phyloP scores from a whole-genome alignment of 1,139 yeast species.

The Geotrichum histeridarum region DNA sequence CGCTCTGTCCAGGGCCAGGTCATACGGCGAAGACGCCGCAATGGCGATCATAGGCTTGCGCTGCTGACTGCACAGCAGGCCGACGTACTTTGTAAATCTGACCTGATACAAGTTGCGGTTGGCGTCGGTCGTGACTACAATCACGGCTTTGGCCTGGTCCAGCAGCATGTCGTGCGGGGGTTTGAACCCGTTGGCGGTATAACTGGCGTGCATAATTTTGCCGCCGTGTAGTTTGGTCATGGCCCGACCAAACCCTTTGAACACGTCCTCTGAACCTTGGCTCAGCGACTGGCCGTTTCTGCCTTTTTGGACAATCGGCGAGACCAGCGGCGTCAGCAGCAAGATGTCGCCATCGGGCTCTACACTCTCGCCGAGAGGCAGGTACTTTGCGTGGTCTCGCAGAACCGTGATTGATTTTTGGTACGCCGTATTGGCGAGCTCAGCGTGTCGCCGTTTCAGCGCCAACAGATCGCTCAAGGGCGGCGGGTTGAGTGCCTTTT shows the following conservation, averaged over 20 bases:
- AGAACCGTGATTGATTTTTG: constrained; percentile 52
- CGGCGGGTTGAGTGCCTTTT: constrained; percentile 40
- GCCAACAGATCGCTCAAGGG: constrained; percentile 34
- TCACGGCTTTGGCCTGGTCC: constrained; percentile 52
- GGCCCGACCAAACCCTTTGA: constrained; percentile 39
- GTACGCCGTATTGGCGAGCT: constrained; percentile 48
- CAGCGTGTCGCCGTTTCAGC: constrained; percentile 44
- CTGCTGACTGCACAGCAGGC: constrained; percentile 49
- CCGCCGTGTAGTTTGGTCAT: constrained; percentile 36
- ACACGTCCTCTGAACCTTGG: constrained; percentile 53
- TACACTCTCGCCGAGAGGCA: constrained; percentile 50
- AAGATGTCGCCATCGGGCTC: constrained; percentile 41
- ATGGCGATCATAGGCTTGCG: constrained; percentile 56
- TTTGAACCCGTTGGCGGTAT: constrained; percentile 62
- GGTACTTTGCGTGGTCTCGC: constrained; percentile 49
- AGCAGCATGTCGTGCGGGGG: constrained; percentile 54
- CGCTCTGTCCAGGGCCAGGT: constrained; percentile 51
- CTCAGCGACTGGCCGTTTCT: neutral
- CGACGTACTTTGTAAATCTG: constrained; percentile 57
- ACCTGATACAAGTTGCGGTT: constrained; percentile 60
- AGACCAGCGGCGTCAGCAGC: constrained; percentile 50
- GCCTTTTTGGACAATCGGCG: constrained; percentile 19
- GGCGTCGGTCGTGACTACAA: constrained; percentile 59
- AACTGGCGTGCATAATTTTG: constrained; percentile 55
- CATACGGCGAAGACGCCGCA: constrained; percentile 65